Base-by-base conservation (phyloP, 2,329 filamentous ascomycete species). In the Penicillium palitans region DNA sequence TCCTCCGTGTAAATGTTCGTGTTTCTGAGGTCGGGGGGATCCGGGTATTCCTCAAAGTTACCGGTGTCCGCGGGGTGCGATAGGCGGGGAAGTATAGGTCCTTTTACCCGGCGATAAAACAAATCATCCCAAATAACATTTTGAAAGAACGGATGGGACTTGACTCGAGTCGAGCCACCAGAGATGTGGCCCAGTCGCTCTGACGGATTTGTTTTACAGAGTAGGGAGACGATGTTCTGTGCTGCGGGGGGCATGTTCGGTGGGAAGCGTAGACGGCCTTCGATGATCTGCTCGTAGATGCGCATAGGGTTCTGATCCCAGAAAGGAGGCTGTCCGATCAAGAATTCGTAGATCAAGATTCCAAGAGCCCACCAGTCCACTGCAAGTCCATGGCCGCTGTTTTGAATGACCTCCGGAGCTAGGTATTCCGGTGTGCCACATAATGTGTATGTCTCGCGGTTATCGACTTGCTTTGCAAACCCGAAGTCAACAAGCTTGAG, bases 361-460 rank as follows among this genome's bases (percentile, higher is more conserved):
- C 86, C 86, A 59, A 88, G 80, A 2, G 86, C 86, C 86, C 86
- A 88, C 86, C 86, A 88, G 73, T 88, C 86, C 40, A 88, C 86
- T 37, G 86, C 85, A 47, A 83, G 82, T 53, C 85, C 84, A 67
- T 88, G 85, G 24, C 85, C 83, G 73, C 74, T 86, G 71, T 87
- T 88, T 58, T 84, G 79, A 61, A 88, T 88, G 45, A 88, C 85
- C 72, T 88, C 86, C 21, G 86, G 86, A 4, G 86, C 86, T 21
- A 88, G 80, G 70, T 88, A 88, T 66, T 88, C 86, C 39, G 86
- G 86, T 10, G 86, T 88, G 40, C 86, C 86, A 67, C 86, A 88
- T 35, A 88, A 78, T 6, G 86, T 88, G 68, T 88, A 88, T 33
- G 86, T 88, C 70, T 87, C 84, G 39, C 70, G 74, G 45, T 75